Base-by-base conservation (phyloP, 345 rosid genomes). In the Durio zibethinus region DNA sequence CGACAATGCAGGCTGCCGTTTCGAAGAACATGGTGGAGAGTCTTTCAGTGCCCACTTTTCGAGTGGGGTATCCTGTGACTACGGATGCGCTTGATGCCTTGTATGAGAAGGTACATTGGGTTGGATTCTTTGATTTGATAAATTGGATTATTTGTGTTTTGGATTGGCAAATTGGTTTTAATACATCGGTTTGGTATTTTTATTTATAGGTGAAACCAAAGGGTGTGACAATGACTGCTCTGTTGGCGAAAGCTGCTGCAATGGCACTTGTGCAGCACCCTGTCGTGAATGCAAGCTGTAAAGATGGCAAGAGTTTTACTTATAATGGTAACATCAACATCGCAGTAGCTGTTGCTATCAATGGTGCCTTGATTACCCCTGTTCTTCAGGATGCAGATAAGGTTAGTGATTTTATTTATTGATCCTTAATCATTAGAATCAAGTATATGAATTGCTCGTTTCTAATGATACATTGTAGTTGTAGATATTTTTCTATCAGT, bases 341-440 rank as follows among this genome's bases (percentile, higher is more conserved):
- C 47, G 98, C 98, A 0, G 97, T 95, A 31, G 99, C 99, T 1
- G 99, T 96, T 79, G 98, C 99, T 31, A 87, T 93, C 76, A 88
- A 90, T 71, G 99, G 98, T 4, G 98, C 98, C 25, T 75, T 96
- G 89, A 96, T 96, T 54, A 96, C 99, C n/a, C 99, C 98, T 77
- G 97, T 96, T 80, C 94, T 96, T 70, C 97, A 90, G 82, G 97
- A 93, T 78, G 98, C 97, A 0, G 98, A 93, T 81, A 96, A 96
- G 98, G 98, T 96, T 73, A 76, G 45, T 31, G 40, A 60, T 75
- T 45, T 65, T 8, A 11, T 50, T 0, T 18, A 23, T 75, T 59
- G 20, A 14, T 23, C 6, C 16, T 36, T 10, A 60, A 57, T 66
- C 25, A 21, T 18, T 59, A 42, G 74, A 71, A 9, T n/a, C 11